phyloP scores from a whole-genome alignment of 352 stramenopile species.

The Globisporangium polare region DNA sequence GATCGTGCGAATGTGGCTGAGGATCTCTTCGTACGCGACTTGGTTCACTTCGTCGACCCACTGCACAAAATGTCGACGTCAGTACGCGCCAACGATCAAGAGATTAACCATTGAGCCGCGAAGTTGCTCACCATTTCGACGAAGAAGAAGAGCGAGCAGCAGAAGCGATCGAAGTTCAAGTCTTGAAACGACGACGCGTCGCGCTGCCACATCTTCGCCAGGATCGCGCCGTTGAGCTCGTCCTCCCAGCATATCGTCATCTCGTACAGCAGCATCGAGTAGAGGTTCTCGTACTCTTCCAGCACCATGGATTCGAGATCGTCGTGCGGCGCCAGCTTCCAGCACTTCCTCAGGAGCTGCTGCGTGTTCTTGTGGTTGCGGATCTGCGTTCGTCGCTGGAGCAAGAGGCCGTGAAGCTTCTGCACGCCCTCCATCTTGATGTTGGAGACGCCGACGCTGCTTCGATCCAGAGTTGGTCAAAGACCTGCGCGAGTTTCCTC shows the following conservation, averaged over 20 bases:
- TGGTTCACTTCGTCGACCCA: not conserved
- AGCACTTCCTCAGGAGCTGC: conserved; percentile 38
- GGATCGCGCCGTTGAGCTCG: conserved; percentile 35
- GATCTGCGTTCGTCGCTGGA: conserved; percentile 43
- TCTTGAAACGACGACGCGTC: conserved; percentile 28
- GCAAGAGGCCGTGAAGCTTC: conserved; percentile 33
- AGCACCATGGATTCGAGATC: conserved; percentile 18
- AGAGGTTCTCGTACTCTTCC: conserved; percentile 42
- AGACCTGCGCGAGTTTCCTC: not conserved
- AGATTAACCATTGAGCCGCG: not conserved
- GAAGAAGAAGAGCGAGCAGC: conserved; percentile 57
- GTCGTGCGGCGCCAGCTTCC: conserved; percentile 22
- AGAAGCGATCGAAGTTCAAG: conserved; percentile 50
- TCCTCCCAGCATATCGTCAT: conserved; percentile 65
- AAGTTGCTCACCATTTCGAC: conserved; percentile 37
- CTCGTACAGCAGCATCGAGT: conserved; percentile 51
- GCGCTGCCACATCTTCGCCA: conserved; percentile 48
- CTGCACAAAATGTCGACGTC: not conserved
- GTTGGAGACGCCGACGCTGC: not conserved
- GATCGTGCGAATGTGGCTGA: conserved; percentile 20
- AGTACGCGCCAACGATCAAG: not conserved
- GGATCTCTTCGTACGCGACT: conserved; percentile 1
- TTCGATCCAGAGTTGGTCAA: not conserved
- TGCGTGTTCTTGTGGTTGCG: conserved; percentile 33
- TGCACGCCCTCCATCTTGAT: conserved; percentile 31